Conservation (phyloP, 352 stramenopile species). For the Pythium diclinum region DNA sequence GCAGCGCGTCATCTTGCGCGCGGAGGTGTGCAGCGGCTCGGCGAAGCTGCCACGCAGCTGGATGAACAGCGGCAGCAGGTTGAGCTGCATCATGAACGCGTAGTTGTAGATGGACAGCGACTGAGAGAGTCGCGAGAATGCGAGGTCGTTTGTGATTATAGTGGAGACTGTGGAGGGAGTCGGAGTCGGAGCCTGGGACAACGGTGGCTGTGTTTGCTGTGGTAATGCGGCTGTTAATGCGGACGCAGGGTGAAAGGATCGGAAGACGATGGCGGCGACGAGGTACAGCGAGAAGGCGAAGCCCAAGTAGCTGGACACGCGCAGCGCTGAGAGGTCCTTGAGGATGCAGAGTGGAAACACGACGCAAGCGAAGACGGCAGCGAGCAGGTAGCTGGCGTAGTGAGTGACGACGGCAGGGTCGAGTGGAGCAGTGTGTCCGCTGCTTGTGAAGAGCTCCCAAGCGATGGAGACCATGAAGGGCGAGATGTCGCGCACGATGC, state of each 20-base stretch:
- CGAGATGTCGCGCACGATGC: conserved; percentile 63
- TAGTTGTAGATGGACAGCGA: conserved; percentile 79
- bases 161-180: conserved; percentile 24
- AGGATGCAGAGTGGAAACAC: conserved; percentile 71
- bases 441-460: conserved; percentile 4
- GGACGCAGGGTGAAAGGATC: conserved; percentile 32
- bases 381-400: conserved; percentile 50
- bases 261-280: conserved; percentile 52
- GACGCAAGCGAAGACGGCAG: conserved; percentile 43
- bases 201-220: not conserved
- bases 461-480: conserved; percentile 53
- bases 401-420: conserved; percentile 14
- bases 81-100: conserved; percentile 86
- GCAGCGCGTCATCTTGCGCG: conserved; percentile 49
- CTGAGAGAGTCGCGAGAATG: conserved; percentile 46
- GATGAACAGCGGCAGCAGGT: conserved; percentile 73
- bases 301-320: conserved; percentile 66
- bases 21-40: conserved; percentile 44
- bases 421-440: conserved; percentile 16
- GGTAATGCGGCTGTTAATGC: not conserved
- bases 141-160: conserved; percentile 27
- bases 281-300: conserved; percentile 69
- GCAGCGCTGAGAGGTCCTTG: conserved; percentile 64
- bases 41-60: conserved; percentile 57
- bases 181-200: not conserved